A percentile compares a stretch with the other conserved stretches of the same genome.
Evolutionary conservation across 192 early-diverging fungal genomes (phyloP).

Genomic region (Coemansia sp.): DNA sequence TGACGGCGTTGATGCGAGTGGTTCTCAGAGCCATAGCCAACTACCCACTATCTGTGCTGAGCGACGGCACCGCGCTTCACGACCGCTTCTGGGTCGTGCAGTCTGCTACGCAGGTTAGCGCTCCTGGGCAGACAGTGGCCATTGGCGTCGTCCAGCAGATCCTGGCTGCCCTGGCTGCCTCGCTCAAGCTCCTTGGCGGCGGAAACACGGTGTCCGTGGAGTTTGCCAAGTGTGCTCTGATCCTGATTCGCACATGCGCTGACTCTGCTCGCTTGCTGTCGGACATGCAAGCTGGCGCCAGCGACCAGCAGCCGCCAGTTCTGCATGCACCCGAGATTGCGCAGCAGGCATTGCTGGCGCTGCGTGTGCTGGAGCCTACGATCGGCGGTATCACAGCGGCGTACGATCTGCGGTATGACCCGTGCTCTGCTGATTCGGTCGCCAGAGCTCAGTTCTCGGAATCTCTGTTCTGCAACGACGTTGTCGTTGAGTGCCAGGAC

Average conservation of each 20-base stretch:
- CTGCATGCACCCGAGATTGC: conserved; percentile 14
- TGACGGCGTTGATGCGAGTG: conserved; percentile 37
- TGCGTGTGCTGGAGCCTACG: conserved; percentile 15
- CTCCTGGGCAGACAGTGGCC: conserved; percentile 29
- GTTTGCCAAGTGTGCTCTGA: conserved; percentile 4
- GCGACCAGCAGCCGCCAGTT: conserved; percentile 1
- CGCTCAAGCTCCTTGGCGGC: not conserved
- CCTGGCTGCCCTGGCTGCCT: not conserved
- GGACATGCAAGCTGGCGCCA: conserved; percentile 16
- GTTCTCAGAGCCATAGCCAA: conserved; percentile 32
- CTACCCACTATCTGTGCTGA: conserved; percentile 17
- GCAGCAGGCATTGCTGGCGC: not conserved
- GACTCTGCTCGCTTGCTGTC: conserved; percentile 13
- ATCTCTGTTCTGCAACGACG: conserved; percentile 12
- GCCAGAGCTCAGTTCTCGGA: conserved; percentile 17
- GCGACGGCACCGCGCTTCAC: conserved; percentile 4
- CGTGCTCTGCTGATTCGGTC: conserved; percentile 12
- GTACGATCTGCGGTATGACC: conserved; percentile 9
- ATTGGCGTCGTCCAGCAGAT: conserved; percentile 14
- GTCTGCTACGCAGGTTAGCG: conserved; percentile 19
- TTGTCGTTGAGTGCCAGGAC: not conserved
- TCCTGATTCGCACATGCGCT: conserved; percentile 28
- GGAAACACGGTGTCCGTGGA: no score
- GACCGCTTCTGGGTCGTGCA: conserved; percentile 46
- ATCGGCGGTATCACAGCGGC: not conserved